Percentiles rank a stretch among this genome's conserved stretches.
phyloP scores from a whole-genome alignment of 257 asterid genomes.

The Capsicum rhomboideum region DNA sequence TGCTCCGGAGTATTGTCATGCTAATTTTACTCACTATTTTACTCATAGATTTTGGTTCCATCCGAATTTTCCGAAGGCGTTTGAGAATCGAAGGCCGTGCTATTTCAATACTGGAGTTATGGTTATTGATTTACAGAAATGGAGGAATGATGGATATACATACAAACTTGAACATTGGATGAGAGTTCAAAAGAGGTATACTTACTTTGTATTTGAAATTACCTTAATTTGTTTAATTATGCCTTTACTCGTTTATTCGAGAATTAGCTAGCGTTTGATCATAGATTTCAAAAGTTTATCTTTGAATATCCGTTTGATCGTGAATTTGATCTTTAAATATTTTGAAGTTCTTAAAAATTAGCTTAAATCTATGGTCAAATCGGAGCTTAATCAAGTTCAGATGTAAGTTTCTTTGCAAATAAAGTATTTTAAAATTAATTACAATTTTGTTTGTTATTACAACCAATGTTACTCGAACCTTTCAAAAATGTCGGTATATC shows the following conservation, averaged over 20 bases:
- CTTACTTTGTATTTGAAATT: neutral
- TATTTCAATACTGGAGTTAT: conserved; percentile 93
- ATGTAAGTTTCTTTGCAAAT: too few relatives aligned
- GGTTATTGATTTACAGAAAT: conserved; percentile 56
- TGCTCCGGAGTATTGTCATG: conserved; percentile 81
- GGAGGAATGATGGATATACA: conserved; percentile 46
- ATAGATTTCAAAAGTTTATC: too few relatives aligned
- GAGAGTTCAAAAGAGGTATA: conserved; percentile 41
- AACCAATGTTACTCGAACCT: neutral
- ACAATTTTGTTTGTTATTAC: neutral
- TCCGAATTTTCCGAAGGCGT: conserved; percentile 27
- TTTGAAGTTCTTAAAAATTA: too few relatives aligned
- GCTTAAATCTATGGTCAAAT: too few relatives aligned
- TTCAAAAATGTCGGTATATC: neutral
- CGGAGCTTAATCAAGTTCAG: too few relatives aligned
- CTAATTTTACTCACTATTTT: conserved; percentile 69
- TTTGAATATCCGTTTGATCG: too few relatives aligned
- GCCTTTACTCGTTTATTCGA: too few relatives aligned
- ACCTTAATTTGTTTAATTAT: too few relatives aligned
- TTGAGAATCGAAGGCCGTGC: conserved; percentile 40
- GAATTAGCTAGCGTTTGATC: too few relatives aligned
- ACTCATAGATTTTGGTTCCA: conserved; percentile 62
- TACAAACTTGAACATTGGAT: conserved; percentile 71
- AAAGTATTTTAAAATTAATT: too few relatives aligned
- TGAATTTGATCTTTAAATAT: too few relatives aligned